Percentiles rank a stretch among this genome's conserved stretches.
These are phyloP conservation scores for Claviceps spartinae DNA, from an alignment of 2,329 filamentous ascomycete genomes.

Conservation along the genomic window DNA sequence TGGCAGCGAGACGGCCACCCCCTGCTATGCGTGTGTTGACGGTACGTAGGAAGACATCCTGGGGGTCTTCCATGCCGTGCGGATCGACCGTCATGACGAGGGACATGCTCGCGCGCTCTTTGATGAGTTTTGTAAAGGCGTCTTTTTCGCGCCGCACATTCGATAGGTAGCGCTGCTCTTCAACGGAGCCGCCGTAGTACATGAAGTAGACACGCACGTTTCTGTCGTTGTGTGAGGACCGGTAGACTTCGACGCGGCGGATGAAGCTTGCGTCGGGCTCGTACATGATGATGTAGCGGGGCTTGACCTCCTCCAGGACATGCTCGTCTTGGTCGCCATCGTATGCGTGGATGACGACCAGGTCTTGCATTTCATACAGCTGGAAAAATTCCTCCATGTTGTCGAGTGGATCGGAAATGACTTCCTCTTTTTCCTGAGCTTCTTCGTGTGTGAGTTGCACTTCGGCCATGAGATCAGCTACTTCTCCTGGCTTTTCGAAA, in stretches of 20 bases:
- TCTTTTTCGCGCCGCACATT: slow-evolving; percentile 91
- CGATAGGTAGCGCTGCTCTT: slow-evolving; percentile 87
- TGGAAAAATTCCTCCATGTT: slow-evolving; percentile 89
- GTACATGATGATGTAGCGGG: slow-evolving; percentile 96
- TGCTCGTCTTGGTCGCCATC: slow-evolving; percentile 94
- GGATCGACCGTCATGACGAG: slow-evolving; percentile 66
- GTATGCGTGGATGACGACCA: slow-evolving; percentile 84
- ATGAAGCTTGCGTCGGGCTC: slow-evolving; percentile 93
- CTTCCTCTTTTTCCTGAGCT: slow-evolving; percentile 59
- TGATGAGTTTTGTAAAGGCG: slow-evolving; percentile 86
- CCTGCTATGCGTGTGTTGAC: slow-evolving; percentile 95
- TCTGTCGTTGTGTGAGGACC: slow-evolving; percentile 80
- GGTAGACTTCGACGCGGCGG: slow-evolving; percentile 84
- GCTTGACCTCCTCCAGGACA: slow-evolving; percentile 85
- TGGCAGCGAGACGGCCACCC: slow-evolving; percentile 71
- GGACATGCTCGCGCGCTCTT: slow-evolving; percentile 87
- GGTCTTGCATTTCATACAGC: slow-evolving; percentile 79
- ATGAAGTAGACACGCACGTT: slow-evolving; percentile 92
- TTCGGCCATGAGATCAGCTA: slow-evolving; percentile 69
- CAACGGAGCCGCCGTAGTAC: slow-evolving; percentile 88
- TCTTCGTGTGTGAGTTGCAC: slow-evolving; percentile 71
- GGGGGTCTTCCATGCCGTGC: slow-evolving; percentile 59
- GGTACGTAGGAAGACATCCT: slow-evolving; percentile 85
- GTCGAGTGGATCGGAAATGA: slow-evolving; percentile 64
- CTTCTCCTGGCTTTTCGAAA: slow-evolving; percentile 72